These are phyloP conservation scores for Agrostemma githago DNA, from an alignment of 148 eudicot genomes.

Conservation along the genomic window DNA sequence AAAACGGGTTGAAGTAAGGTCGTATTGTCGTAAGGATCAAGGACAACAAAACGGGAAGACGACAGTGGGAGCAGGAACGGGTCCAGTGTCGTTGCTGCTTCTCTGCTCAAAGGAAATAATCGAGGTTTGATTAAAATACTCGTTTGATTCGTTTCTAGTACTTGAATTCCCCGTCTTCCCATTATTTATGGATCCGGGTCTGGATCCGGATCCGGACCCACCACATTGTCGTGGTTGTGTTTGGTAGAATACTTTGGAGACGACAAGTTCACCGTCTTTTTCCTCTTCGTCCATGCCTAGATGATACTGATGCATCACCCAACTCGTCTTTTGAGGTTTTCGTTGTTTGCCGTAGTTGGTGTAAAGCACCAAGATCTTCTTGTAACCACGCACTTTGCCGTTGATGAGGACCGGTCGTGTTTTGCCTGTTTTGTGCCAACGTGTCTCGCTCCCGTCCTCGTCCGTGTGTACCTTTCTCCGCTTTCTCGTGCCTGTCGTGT, in stretches of 20 bases:
- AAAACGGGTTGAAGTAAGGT: neutral
- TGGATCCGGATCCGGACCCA: no score
- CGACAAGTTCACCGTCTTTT: constrained; percentile 51
- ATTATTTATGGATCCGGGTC: neutral
- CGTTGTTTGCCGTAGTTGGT: constrained; percentile 56
- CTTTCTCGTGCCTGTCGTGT: constrained; percentile 58
- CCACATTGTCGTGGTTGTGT: constrained; percentile 54
- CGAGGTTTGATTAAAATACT: constrained; percentile 20
- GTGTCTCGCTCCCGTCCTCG: constrained; percentile 48
- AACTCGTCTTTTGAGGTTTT: constrained; percentile 56
- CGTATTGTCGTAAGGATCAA: constrained; percentile 9
- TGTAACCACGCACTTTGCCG: constrained; percentile 42
- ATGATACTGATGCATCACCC: constrained; percentile 73
- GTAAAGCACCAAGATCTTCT: constrained; percentile 58
- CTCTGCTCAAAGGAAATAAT: constrained; percentile 34
- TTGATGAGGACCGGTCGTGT: constrained; percentile 38
- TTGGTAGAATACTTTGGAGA: constrained; percentile 55
- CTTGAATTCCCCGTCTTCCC: constrained; percentile 15
- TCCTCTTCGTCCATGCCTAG: constrained; percentile 51
- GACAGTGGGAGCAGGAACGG: constrained; percentile 14
- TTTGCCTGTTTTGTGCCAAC: constrained; percentile 69
- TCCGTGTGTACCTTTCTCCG: constrained; percentile 50
- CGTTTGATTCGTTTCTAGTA: constrained; percentile 20
- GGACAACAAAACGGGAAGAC: constrained; percentile 42
- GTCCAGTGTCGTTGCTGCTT: constrained; percentile 17